Percentiles rank a stretch among this genome's conserved stretches.
phyloP scores from a whole-genome alignment of 768 basidiomycete genomes.

The Peribolospora kevripleyi region DNA sequence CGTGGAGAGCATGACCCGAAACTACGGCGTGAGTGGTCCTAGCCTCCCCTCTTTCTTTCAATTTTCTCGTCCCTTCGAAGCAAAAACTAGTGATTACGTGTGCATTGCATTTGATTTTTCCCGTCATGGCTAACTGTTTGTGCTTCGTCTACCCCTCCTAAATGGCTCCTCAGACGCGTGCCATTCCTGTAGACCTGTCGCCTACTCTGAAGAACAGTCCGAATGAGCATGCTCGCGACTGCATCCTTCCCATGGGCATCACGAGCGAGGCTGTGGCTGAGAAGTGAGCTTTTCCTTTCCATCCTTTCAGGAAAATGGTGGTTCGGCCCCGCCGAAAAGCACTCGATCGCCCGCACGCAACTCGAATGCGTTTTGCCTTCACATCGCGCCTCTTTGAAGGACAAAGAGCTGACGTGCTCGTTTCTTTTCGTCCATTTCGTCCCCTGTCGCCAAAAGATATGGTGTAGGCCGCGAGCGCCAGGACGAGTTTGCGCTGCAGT shows the following conservation, averaged over 20 bases:
- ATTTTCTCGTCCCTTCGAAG: background rate
- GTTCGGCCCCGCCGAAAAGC: too few species aligned
- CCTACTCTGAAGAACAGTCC: slow-evolving; percentile 15
- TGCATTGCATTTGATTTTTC: slow-evolving; percentile 7
- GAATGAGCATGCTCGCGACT: slow-evolving; percentile 22
- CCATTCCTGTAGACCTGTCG: slow-evolving; percentile 10
- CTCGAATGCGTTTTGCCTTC: background rate
- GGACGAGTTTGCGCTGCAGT: slow-evolving; percentile 56
- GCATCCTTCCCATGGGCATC: slow-evolving; percentile 24
- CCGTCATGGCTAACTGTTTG: slow-evolving; percentile 9
- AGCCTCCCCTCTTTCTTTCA: background rate
- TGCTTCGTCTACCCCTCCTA: too few species aligned
- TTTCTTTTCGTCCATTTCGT: too few species aligned
- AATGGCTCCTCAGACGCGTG: slow-evolving; percentile 11
- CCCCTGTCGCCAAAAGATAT: too few species aligned
- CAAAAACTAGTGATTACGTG: background rate
- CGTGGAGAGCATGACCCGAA: slow-evolving; percentile 23
- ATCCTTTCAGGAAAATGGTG: slow-evolving; percentile 3
- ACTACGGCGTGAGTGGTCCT: slow-evolving; percentile 17
- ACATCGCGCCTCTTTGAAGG: too few species aligned
- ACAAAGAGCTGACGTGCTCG: too few species aligned
- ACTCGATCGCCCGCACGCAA: background rate
- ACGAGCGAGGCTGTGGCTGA: slow-evolving; percentile 25
- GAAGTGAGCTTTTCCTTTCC: slow-evolving; percentile 20
- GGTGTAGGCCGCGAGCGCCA: slow-evolving; percentile 30